phyloP scores from a whole-genome alignment of 2,329 filamentous ascomycete genomes.

The Alternaria rosae region DNA sequence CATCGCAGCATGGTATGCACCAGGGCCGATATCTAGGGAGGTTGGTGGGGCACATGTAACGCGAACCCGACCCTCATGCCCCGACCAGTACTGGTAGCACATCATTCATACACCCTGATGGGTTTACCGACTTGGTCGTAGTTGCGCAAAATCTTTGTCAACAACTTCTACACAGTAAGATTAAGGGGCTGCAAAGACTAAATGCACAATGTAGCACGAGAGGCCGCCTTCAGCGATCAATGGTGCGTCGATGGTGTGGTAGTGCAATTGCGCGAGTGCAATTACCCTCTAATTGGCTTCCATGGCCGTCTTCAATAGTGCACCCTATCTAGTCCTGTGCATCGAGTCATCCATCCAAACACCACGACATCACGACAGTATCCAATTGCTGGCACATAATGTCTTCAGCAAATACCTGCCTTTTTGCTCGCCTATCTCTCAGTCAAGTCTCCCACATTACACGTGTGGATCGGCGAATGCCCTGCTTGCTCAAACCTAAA shows the following conservation, averaged over 20 bases:
- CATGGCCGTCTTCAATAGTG: slow-evolving; percentile 6
- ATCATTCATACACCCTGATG: neutral
- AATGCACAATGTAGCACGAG: slow-evolving; percentile 2
- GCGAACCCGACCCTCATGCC: slow-evolving; percentile 7
- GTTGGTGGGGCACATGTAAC: slow-evolving; percentile 10
- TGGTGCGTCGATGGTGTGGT: neutral
- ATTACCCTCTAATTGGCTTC: slow-evolving; percentile 7
- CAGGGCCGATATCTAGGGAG: slow-evolving; percentile 1
- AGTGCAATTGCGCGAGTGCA: slow-evolving; percentile 18
- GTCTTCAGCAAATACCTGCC: neutral
- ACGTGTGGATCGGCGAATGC: neutral
- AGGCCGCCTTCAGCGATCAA: neutral
- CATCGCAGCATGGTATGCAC: neutral
- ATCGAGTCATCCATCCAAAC: neutral
- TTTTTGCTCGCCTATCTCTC: neutral
- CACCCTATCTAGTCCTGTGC: slow-evolving; percentile 10
- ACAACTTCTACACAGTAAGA: neutral
- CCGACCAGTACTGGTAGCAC: neutral
- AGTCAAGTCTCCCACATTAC: neutral
- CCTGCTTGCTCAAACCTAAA: neutral
- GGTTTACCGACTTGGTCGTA: neutral
- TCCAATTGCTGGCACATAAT: neutral
- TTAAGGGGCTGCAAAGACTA: neutral
- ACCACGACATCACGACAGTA: neutral
- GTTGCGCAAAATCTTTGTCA: neutral